A percentile compares a stretch with the other conserved stretches of the same genome.
Evolutionary conservation across 192 early-diverging fungal genomes (phyloP).

Genomic region (Chytriomyces sp.): DNA sequence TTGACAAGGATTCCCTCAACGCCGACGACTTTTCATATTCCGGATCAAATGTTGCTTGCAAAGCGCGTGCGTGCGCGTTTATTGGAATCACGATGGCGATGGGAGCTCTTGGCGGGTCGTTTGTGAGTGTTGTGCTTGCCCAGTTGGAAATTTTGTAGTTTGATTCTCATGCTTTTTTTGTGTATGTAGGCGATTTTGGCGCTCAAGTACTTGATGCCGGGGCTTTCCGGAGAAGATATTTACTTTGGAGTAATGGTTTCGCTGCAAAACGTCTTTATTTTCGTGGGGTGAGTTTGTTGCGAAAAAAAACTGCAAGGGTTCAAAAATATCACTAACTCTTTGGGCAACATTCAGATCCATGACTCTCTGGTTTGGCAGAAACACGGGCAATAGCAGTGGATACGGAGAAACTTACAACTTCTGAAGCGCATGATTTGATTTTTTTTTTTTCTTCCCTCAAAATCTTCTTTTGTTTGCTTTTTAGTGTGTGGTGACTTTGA

Average conservation of each 20-base stretch:
- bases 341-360: constrained; percentile 44
- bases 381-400: constrained; percentile 3
- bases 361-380: constrained; percentile 58
- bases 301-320: too few species aligned
- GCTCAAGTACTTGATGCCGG: constrained; percentile 57
- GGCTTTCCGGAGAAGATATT: constrained; percentile 46
- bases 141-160: not conserved
- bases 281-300: constrained; percentile 46
- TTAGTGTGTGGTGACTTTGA: too few species aligned
- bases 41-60: constrained; percentile 45
- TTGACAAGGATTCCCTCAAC: constrained; percentile 53
- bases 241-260: constrained; percentile 50
- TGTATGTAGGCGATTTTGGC: constrained; percentile 44
- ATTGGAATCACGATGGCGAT: constrained; percentile 58
- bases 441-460: too few species aligned
- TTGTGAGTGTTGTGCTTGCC: constrained; percentile 29
- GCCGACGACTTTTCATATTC: constrained; percentile 44
- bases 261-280: constrained; percentile 56
- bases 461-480: too few species aligned
- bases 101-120: constrained; percentile 51
- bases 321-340: too few species aligned
- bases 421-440: too few species aligned
- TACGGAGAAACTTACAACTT: too few species aligned
- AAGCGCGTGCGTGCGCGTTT: constrained; percentile 59
- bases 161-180: not conserved